Conservation (phyloP, 768 basidiomycete genomes). For the Gautieria morchelliformis region DNA sequence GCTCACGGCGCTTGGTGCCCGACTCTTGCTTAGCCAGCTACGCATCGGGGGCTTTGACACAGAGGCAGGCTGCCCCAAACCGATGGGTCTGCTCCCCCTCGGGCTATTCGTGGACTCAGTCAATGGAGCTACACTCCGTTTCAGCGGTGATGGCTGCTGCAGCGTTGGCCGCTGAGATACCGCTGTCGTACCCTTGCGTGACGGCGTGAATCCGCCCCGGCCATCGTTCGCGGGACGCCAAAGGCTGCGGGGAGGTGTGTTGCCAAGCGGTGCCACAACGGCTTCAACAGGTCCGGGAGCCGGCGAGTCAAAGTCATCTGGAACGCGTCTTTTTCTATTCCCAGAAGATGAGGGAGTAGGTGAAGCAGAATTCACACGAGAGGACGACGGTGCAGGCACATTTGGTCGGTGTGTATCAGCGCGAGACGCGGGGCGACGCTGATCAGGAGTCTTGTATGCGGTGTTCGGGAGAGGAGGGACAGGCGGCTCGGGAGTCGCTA, state of each 20-base stretch:
- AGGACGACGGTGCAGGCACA: constrained; percentile 5
- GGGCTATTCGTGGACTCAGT: constrained; percentile 66
- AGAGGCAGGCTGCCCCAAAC: constrained; percentile 12
- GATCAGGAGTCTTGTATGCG: constrained; percentile 43
- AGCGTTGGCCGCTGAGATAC: constrained; percentile 30
- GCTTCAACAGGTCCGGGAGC: constrained; percentile 51
- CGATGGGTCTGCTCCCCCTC: constrained; percentile 14
- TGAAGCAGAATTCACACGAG: not conserved
- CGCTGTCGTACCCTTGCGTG: constrained; percentile 33
- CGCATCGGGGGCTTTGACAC: constrained; percentile 43
- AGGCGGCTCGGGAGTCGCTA: constrained; percentile 37
- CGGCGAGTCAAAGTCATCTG: constrained; percentile 64
- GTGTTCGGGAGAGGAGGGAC: constrained; percentile 32
- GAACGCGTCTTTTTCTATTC: constrained; percentile 65
- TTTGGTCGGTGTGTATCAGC: constrained; percentile 21
- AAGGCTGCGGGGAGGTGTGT: constrained; percentile 45
- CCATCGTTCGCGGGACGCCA: constrained; percentile 47
- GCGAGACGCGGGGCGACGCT: constrained; percentile 19
- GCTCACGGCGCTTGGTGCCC: constrained; percentile 19
- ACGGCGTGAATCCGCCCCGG: constrained; percentile 66
- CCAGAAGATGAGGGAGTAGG: constrained; percentile 21
- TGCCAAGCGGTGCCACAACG: constrained; percentile 39
- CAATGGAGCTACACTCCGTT: constrained; percentile 27
- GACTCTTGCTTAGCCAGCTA: constrained; percentile 67
- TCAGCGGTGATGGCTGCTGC: constrained; percentile 41